Percentiles rank a stretch among this genome's conserved stretches.
phyloP scores from a whole-genome alignment of 495 filamentous ascomycete species.

The Aspergillus nanangensis region DNA sequence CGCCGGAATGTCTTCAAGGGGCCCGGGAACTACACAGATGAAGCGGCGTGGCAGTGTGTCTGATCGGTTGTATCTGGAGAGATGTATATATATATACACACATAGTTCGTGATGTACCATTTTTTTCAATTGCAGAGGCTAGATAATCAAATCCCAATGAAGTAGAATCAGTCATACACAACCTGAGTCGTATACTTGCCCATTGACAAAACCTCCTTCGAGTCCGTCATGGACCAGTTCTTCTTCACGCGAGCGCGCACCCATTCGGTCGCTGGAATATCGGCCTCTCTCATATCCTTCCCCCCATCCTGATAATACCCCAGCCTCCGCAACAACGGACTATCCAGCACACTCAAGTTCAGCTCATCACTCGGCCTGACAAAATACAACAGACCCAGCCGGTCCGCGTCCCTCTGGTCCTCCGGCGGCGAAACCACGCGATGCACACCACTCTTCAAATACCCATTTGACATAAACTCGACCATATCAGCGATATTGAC shows the following conservation, averaged over 20 bases:
- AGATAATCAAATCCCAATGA: too few relatives aligned
- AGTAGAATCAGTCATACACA: background rate
- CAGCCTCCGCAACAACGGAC: slow-evolving; percentile 10
- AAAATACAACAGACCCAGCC: slow-evolving; percentile 45
- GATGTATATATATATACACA: too few relatives aligned
- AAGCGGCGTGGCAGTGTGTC: slow-evolving; percentile 36
- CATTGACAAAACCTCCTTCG: background rate
- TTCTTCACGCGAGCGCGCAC: slow-evolving; percentile 16
- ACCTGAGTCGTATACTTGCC: background rate
- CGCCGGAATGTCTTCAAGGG: slow-evolving; percentile 34
- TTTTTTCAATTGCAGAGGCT: too few relatives aligned
- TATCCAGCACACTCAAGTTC: slow-evolving; percentile 11
- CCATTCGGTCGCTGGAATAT: slow-evolving; percentile 25
- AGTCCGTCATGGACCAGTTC: background rate
- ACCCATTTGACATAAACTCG: slow-evolving; percentile 33
- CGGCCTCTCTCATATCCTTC: slow-evolving; percentile 4
- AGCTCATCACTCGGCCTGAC: slow-evolving; percentile 28
- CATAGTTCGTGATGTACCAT: too few relatives aligned
- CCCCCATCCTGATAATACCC: slow-evolving; percentile 11
- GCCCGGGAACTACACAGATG: slow-evolving; percentile 36
- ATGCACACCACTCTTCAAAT: slow-evolving; percentile 42
- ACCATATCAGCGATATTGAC: slow-evolving; percentile 47
- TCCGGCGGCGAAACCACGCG: slow-evolving; percentile 41
- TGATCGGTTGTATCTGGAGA: slow-evolving; percentile 9
- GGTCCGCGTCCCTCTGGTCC: slow-evolving; percentile 41